phyloP scores from a whole-genome alignment of 352 stramenopile species.

The Phytophthora vignae region DNA sequence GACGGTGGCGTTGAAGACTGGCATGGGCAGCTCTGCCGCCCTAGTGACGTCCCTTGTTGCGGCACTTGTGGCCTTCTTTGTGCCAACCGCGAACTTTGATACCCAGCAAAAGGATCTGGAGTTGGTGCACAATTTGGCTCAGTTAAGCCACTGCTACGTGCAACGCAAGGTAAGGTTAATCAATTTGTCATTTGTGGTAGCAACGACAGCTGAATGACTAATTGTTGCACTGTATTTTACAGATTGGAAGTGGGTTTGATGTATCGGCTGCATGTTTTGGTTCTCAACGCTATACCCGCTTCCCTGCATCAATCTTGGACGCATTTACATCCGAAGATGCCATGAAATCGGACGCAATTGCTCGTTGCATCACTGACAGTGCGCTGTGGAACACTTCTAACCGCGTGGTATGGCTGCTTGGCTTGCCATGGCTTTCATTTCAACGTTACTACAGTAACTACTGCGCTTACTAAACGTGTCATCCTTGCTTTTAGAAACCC shows the following conservation, averaged over 20 bases:
- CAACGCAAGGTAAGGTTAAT: conserved; percentile 91
- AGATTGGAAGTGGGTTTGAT: conserved; percentile 98
- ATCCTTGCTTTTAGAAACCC: conserved; percentile 43
- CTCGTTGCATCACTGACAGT: conserved; percentile 46
- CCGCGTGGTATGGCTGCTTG: conserved; percentile 50
- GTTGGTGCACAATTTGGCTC: conserved; percentile 94
- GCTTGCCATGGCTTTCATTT: neutral
- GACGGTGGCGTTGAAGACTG: conserved; percentile 92
- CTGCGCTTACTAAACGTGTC: neutral
- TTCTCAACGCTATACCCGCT: conserved; percentile 95
- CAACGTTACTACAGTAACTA: neutral
- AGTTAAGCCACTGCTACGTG: conserved; percentile 95
- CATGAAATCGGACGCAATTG: conserved; percentile 69
- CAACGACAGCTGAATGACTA: neutral
- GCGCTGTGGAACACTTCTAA: conserved; percentile 50
- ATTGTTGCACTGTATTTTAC: neutral
- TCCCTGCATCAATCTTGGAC: conserved; percentile 70
- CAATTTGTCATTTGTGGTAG: neutral
- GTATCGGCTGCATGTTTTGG: conserved; percentile 95
- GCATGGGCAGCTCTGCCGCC: conserved; percentile 95
- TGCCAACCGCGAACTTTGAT: conserved; percentile 44
- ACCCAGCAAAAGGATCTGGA: conserved; percentile 34
- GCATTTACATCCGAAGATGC: conserved; percentile 57
- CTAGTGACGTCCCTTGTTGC: conserved; percentile 96
- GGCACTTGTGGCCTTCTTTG: conserved; percentile 88